Conservation (phyloP, 257 asterid genomes). For the Thymus quinquecostatus region DNA sequence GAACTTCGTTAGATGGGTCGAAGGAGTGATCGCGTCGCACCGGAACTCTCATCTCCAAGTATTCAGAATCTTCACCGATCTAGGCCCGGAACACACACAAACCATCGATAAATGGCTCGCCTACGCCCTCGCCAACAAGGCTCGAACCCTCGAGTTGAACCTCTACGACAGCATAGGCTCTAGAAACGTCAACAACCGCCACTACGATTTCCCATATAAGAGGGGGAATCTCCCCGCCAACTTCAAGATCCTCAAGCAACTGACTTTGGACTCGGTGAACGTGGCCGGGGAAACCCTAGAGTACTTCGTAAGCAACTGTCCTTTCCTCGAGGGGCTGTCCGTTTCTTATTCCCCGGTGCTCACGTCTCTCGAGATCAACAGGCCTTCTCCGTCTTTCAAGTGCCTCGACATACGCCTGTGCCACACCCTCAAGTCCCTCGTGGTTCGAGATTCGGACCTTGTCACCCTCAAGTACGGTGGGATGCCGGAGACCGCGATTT, state of each 20-base stretch:
- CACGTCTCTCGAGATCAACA: not conserved
- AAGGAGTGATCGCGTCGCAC: no score
- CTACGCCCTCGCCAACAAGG: not conserved
- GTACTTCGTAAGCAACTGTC: not conserved
- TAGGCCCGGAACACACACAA: no score
- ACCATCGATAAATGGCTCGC: not conserved
- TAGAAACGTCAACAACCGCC: no score
- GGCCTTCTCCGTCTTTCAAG: not conserved
- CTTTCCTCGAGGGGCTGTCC: not conserved
- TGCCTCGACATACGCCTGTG: slow-evolving; percentile 10
- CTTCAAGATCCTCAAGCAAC: not conserved
- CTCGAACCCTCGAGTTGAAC: not conserved
- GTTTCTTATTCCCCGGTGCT: no score
- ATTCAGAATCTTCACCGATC: not conserved
- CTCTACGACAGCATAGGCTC: no score
- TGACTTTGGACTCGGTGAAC: not conserved
- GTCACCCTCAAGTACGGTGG: not conserved
- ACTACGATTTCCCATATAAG: not conserved
- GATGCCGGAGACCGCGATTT: not conserved
- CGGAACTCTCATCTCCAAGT: not conserved
- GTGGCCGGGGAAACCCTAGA: not conserved
- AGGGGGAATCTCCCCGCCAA: not conserved
- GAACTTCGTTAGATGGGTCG: no score
- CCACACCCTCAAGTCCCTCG: not conserved
- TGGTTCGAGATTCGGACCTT: not conserved